These are phyloP conservation scores for Cystobasidium pallidum DNA, from an alignment of 1,284 basidiomycete species.

Conservation along the genomic window DNA sequence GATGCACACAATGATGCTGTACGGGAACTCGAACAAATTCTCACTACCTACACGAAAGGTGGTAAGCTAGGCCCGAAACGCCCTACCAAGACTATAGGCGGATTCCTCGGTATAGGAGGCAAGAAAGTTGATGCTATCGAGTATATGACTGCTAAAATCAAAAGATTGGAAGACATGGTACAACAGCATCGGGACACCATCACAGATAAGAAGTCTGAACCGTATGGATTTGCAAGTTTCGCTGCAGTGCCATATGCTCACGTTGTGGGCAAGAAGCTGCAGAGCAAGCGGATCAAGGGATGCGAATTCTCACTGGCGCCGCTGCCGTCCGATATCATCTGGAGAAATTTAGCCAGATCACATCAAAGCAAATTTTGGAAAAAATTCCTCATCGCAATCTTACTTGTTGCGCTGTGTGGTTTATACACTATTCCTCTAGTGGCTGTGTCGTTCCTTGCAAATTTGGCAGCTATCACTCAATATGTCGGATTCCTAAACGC, in stretches of 20 bases:
- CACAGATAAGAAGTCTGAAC: conserved; percentile 66
- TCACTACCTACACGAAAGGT: conserved; percentile 80
- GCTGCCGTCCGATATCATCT: conserved; percentile 75
- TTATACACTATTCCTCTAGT: conserved; percentile 88
- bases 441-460: conserved; percentile 77
- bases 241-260: conserved; percentile 75
- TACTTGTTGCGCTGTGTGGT: conserved; percentile 72
- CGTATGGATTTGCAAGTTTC: conserved; percentile 63
- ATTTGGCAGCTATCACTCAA: conserved; percentile 62
- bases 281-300: conserved; percentile 71
- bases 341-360: conserved; percentile 80
- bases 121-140: conserved; percentile 79
- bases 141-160: conserved; percentile 67
- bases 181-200: conserved; percentile 62
- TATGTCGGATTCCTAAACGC: conserved; percentile 71
- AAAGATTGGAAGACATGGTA: conserved; percentile 68
- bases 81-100: conserved; percentile 73
- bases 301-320: conserved; percentile 73
- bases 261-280: conserved; percentile 72
- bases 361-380: conserved; percentile 69
- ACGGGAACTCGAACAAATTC: conserved; percentile 74
- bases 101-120: conserved; percentile 73
- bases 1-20: conserved; percentile 80
- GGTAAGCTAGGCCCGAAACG: conserved; percentile 72
- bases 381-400: conserved; percentile 71